Conservation (phyloP, 768 basidiomycete species). For the Termitomyces sp. region DNA sequence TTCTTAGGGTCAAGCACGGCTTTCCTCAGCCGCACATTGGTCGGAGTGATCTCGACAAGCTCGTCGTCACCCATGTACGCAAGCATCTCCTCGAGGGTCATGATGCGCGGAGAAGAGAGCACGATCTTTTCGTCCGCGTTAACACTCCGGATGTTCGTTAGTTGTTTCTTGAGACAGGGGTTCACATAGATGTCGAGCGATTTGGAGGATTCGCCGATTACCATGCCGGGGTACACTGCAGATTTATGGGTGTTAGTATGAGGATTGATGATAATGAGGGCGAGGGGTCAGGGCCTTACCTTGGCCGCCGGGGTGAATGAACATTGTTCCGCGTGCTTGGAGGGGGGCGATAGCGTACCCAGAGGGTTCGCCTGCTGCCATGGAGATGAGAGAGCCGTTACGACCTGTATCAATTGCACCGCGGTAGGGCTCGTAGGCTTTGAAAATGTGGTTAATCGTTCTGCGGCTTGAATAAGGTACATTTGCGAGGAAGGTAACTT, state of each 20-base stretch:
- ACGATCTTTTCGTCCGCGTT: constrained; percentile 48
- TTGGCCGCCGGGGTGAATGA: constrained; percentile 37
- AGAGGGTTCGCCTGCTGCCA: constrained; percentile 40
- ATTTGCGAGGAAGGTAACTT: neutral
- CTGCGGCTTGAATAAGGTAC: constrained; percentile 13
- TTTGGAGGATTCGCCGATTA: constrained; percentile 46
- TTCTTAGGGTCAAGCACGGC: constrained; percentile 13
- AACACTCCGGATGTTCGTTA: constrained; percentile 45
- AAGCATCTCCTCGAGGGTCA: constrained; percentile 42
- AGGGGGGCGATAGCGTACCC: constrained; percentile 46
- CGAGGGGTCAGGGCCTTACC: constrained; percentile 20
- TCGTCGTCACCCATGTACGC: constrained; percentile 48
- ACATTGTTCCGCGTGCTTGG: constrained; percentile 42
- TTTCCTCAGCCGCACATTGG: constrained; percentile 37
- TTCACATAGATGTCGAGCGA: constrained; percentile 41
- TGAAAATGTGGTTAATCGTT: constrained; percentile 50
- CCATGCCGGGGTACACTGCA: constrained; percentile 48
- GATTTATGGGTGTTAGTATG: neutral
- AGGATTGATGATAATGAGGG: neutral
- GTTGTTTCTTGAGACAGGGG: constrained; percentile 43
- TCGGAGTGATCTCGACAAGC: constrained; percentile 42
- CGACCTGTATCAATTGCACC: constrained; percentile 42
- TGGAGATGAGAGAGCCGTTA: constrained; percentile 43
- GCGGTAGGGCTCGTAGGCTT: constrained; percentile 39
- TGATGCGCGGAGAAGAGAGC: constrained; percentile 34